These are phyloP conservation scores for Solanum tarapatanum DNA, from an alignment of 257 asterid genomes.

Conservation along the genomic window DNA sequence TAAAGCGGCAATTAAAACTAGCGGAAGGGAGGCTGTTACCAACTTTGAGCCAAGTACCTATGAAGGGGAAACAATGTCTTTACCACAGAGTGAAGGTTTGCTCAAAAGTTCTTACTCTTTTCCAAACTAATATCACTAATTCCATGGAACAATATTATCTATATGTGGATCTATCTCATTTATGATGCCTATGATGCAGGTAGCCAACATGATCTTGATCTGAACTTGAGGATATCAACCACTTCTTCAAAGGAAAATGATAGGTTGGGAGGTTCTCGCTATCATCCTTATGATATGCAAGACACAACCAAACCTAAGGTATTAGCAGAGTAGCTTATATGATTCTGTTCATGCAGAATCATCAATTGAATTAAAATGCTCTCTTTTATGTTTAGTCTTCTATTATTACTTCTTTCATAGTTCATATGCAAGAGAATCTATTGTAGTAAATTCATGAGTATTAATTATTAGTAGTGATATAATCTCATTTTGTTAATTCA, in stretches of 20 bases:
- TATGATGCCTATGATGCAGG: slow-evolving; percentile 18
- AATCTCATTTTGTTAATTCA: background rate
- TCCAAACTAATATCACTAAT: background rate
- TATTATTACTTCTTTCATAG: background rate
- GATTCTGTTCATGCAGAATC: background rate
- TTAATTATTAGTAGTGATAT: background rate
- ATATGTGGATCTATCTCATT: background rate
- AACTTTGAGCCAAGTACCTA: slow-evolving; percentile 59
- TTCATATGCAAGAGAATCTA: background rate
- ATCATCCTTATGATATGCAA: slow-evolving; percentile 33
- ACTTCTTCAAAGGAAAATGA: slow-evolving; percentile 31
- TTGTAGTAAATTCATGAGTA: background rate
- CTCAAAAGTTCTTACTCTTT: background rate
- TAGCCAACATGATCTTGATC: slow-evolving; percentile 40
- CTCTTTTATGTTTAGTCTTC: background rate
- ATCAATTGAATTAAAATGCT: background rate
- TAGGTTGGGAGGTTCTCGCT: slow-evolving; percentile 14
- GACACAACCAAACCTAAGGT: slow-evolving; percentile 34
- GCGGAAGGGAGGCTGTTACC: slow-evolving; percentile 68
- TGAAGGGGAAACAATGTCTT: slow-evolving; percentile 16
- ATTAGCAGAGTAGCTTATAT: background rate
- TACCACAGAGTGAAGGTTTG: slow-evolving; percentile 26
- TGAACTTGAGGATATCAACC: slow-evolving; percentile 58
- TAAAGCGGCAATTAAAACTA: slow-evolving; percentile 62
- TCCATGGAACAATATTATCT: background rate